Evolutionary conservation across 2,329 filamentous ascomycete species (phyloP), one percentile per base, ranked within the genome.

Genomic region (Penicillium sp.): DNA sequence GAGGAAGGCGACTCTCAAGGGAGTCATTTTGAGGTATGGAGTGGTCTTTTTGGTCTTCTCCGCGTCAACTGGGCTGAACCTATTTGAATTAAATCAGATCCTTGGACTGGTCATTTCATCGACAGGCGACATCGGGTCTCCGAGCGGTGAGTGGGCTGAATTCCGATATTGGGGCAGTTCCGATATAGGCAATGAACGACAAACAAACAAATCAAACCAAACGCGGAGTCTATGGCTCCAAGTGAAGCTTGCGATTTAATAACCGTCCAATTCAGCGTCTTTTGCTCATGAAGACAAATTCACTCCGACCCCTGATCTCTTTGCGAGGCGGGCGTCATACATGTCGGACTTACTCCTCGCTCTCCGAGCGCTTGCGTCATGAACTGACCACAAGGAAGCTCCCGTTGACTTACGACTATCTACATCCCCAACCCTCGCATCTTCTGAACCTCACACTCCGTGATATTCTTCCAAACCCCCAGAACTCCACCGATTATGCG

Each of bases 401-500:
- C 47, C 78, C 79, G 1, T 71, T 80, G 47, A 75, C 80, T 55
- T 80, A 80, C 69, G 84, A 87, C 65, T 81, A 84, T 67, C 74
- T 89, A 59, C 81, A 82, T 35, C 84, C 86, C 0, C 86, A 83
- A 55, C 82, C 81, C 29, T 88, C 86, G 0, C 80, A 87, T 73
- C 84, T 90, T 46, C 82, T 96, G 47, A 80, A 82, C 62, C 77
- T 85, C 31, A 82, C 86, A 9, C 81, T 93, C 1, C 70, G 75
- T 48, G 84, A 85, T 63, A 80, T 85, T 54, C 68, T 89, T 12
- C 79, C 78, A 19, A 59, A 61, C 25, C 62, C 64, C 60, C 59
- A 47, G 7, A 56, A 27, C 4, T 63, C 56, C 55, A 69, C 69
- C 37, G 58, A 63, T 47, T 71, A 54, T 61, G 63, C 67, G 67